A percentile compares a stretch with the other conserved stretches of the same genome.
phyloP scores from a whole-genome alignment of 2,329 filamentous ascomycete species.

The Fusarium sp. region DNA sequence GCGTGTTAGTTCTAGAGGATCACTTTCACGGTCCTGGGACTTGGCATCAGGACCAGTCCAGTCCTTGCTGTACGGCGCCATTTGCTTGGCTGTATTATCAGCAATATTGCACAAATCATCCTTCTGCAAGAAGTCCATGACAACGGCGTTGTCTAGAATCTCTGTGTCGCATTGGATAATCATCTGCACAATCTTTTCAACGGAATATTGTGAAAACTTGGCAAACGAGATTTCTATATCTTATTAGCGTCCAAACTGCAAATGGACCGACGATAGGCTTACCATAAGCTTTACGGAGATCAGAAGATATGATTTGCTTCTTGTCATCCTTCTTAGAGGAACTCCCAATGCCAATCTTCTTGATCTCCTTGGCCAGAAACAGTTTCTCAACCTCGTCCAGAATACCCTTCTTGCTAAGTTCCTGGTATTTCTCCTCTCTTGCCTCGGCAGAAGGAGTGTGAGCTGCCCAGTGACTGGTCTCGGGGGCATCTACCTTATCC shows the following conservation, averaged over 20 bases:
- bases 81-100: conserved; percentile 87
- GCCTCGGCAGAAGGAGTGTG: conserved; percentile 87
- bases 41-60: conserved; percentile 90
- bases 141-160: conserved; percentile 85
- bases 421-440: conserved; percentile 94
- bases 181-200: conserved; percentile 88
- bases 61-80: conserved; percentile 96
- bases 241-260: conserved; percentile 44
- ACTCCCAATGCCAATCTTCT: conserved; percentile 75
- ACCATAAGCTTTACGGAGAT: conserved; percentile 88
- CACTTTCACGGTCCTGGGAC: conserved; percentile 80
- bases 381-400: conserved; percentile 97
- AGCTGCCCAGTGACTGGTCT: conserved; percentile 91
- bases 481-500: conserved; percentile 95
- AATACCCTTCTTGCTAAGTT: conserved; percentile 92
- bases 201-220: conserved; percentile 86
- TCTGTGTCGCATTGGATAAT: conserved; percentile 94
- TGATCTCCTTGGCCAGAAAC: conserved; percentile 97
- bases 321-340: conserved; percentile 86
- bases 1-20: conserved; percentile 86
- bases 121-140: conserved; percentile 96
- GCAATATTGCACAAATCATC: conserved; percentile 93
- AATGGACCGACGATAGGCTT: conserved; percentile 43
- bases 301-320: conserved; percentile 94
- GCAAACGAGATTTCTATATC: conserved; percentile 81